Evolutionary conservation across 306 rosid species (phyloP), one percentile per base, ranked within the genome.

Genomic region (Lathyrus oleraceus): DNA sequence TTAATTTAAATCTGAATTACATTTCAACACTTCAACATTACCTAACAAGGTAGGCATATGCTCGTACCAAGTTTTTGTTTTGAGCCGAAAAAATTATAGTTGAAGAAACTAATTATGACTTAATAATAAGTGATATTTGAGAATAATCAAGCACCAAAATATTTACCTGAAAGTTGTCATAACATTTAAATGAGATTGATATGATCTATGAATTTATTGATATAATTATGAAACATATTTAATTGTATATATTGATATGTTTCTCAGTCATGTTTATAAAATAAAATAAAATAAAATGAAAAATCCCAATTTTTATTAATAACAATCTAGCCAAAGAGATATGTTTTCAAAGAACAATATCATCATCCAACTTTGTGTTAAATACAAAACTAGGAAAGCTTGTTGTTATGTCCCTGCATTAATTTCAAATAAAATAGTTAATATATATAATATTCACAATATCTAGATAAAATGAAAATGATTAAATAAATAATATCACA

Each of bases 311-410:
- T n/a, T 9, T 15, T 16, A 62, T 40, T 66, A 40, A 71, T 72
- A 77, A 73, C 32, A 47, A 54, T 32, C 44, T 19, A 54, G 52
- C 70, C 64, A 77, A 73, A 60, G 14, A 66, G 71, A 53, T 16
- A 10, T 19, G 36, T 17, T 32, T 51, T 90, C 69, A 94, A 3
- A 87, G 72, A 19, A 77, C 83, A 71, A 89, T 75, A 76, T 91
- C 96, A 78, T 94, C 99, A 5, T 94, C 99, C 61, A 91, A 83
- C 82, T 87, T 86, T 1, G 97, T 83, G 83, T 91, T 57, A 76
- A 94, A 94, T 45, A 94, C 89, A 77, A 94, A 94, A 74, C 97
- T 94, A 36, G 99, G 99, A 58, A 94, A 94, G 8, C 88, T 65
- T 8, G 96, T 94, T 1, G 99, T 94, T 65, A 94, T 80, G 54